Base-by-base conservation (phyloP, 2,329 filamentous ascomycete genomes). In the Aureobasidium sp. region DNA sequence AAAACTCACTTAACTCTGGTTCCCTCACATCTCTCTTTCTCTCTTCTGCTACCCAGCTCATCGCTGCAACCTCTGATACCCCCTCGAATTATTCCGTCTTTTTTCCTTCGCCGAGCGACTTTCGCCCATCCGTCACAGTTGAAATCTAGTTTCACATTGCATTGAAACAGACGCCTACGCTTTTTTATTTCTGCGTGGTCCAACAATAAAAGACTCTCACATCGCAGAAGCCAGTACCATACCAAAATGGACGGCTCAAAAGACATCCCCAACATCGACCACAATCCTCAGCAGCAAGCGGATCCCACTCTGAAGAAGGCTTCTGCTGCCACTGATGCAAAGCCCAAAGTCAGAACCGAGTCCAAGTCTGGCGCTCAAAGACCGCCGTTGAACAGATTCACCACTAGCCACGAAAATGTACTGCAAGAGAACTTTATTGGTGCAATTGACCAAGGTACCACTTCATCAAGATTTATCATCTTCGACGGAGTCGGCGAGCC, bases 371-470 rank as follows among this genome's bases (percentile, higher is more conserved):
- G 51, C 11, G 55, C 56, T 17, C 45, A 60, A 39, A 63, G 62
- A 36, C 62, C 62, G 22, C 62, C 62, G n/a, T 52, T 63, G 37
- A 63, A 63, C 62, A 63, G 70, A 47, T 72, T 72, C 66, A 71
- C 70, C 3, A 70, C 69, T 17, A 70, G 67, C 45, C 69, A 72
- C 63, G 71, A 73, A 55, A 71, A 73, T 51, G 67, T 71, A 14
- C 65, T 73, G 31, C 57, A 77, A 44, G 76, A 85, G 56, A 83
- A 82, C 78, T 94, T 89, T 69, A 86, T 94, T 65, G 90, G 89
- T 62, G 89, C 88, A 66, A 91, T 95, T 72, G 90, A 95, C 71
- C 89, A 92, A 70, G 90, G 90, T 62, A 95, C 90, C 12, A 94
- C 90, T 36, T 91, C 88, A 59, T 89, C 90, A 37, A 84, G 90